Conservation (phyloP, 2,329 filamentous ascomycete species). For the Lojkania enalia region DNA sequence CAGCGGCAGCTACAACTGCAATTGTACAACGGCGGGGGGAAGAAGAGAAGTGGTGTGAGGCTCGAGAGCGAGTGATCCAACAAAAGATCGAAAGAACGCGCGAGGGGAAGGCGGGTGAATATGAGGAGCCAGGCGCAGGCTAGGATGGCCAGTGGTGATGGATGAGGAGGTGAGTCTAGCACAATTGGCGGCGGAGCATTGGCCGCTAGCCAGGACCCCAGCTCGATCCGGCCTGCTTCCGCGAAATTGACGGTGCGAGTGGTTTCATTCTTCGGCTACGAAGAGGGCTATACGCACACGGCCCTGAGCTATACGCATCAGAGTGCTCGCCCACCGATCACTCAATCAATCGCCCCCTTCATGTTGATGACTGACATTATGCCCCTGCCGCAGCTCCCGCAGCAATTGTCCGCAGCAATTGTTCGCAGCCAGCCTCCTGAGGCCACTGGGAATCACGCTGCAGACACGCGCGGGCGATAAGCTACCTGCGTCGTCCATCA, state of each 20-base stretch:
- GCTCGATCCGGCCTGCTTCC: no score
- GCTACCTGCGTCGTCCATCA: no score
- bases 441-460: no score
- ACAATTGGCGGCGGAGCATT: no score
- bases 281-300: no score
- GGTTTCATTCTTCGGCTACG: no score
- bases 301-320: constrained; percentile 1
- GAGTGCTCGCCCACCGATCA: constrained; percentile 4
- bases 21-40: background rate
- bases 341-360: background rate
- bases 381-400: no score
- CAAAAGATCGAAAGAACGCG: background rate
- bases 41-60: constrained; percentile 1
- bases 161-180: background rate
- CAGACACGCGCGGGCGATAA: no score
- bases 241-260: no score
- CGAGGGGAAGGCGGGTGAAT: background rate
- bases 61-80: background rate
- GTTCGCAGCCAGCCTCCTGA: no score
- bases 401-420: no score
- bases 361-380: background rate
- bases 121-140: background rate
- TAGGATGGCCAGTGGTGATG: background rate
- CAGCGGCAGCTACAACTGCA: constrained; percentile 8
- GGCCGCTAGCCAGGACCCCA: no score